Conservation (phyloP, 345 rosid genomes). For the Moricandia moricandioides region DNA sequence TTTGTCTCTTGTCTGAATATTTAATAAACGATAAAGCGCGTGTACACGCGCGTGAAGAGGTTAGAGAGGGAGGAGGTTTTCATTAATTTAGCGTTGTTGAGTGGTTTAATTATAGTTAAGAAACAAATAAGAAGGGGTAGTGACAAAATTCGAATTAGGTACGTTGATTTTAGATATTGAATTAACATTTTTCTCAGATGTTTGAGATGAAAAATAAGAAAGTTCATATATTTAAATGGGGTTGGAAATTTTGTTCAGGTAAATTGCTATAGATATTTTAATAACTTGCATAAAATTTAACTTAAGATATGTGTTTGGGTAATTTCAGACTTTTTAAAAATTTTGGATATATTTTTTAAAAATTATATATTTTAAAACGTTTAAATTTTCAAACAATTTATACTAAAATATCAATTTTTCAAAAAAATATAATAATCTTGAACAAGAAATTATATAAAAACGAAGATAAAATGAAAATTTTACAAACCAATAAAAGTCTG, state of each 20-base stretch:
- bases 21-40: conserved; percentile 4
- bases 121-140: background rate
- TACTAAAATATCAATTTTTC: background rate
- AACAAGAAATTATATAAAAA: background rate
- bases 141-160: background rate
- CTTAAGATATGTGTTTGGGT: background rate
- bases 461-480: too few relatives aligned
- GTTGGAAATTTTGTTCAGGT: too few relatives aligned
- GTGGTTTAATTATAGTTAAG: background rate
- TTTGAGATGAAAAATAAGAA: background rate
- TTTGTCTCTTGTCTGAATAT: background rate
- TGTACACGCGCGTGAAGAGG: background rate
- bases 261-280: too few relatives aligned
- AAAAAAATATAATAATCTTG: background rate
- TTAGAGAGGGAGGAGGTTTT: background rate
- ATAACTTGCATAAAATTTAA: too few relatives aligned
- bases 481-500: too few relatives aligned
- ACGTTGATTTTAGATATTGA: background rate
- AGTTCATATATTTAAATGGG: background rate
- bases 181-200: background rate
- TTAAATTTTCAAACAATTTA: background rate
- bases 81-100: background rate
- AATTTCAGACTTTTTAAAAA: too few relatives aligned
- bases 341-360: too few relatives aligned
- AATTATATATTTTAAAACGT: too few relatives aligned